Evolutionary conservation across 257 asterid genomes (phyloP).

Genomic region (Rehmannia glutinosa): DNA sequence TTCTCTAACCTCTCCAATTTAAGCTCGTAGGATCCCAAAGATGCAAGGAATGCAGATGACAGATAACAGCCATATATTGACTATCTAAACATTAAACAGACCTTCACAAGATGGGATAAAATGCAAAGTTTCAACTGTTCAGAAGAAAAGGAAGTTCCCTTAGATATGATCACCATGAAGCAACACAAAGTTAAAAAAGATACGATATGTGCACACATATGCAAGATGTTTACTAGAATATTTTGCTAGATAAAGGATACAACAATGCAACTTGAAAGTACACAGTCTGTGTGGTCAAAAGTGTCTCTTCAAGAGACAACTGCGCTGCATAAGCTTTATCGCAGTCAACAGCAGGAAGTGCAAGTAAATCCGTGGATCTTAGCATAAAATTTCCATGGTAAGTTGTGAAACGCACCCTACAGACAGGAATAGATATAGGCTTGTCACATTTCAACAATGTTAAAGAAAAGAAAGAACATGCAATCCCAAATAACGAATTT

Average conservation of each 20-base stretch:
- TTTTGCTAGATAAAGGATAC: slow-evolving; percentile 68
- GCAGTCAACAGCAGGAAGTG: slow-evolving; percentile 98
- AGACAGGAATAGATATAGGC: slow-evolving; percentile 16
- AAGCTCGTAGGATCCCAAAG: not conserved
- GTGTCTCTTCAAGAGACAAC: slow-evolving; percentile 89
- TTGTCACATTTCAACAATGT: slow-evolving; percentile 18
- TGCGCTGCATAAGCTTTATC: slow-evolving; percentile 98
- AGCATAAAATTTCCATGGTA: slow-evolving; percentile 98
- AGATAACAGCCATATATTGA: too few species aligned
- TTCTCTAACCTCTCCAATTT: slow-evolving; percentile 2
- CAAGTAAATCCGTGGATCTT: slow-evolving; percentile 90
- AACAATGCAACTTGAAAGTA: slow-evolving; percentile 91
- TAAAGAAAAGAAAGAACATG: not conserved
- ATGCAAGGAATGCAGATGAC: slow-evolving; percentile 13
- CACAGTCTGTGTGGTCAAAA: slow-evolving; percentile 74
- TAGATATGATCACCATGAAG: slow-evolving; percentile 7
- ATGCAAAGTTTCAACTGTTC: not conserved
- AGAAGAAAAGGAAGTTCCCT: slow-evolving; percentile 8
- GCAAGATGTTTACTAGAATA: slow-evolving; percentile 7
- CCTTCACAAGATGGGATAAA: not conserved
- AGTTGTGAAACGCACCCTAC: slow-evolving; percentile 90
- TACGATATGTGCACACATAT: not conserved
- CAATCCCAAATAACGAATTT: slow-evolving; percentile 10
- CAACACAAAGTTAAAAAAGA: not conserved
- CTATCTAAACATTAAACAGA: not conserved